Percentiles rank a stretch among this genome's conserved stretches.
Conservation (phyloP, 768 basidiomycete species). For the Mycena amicta region DNA sequence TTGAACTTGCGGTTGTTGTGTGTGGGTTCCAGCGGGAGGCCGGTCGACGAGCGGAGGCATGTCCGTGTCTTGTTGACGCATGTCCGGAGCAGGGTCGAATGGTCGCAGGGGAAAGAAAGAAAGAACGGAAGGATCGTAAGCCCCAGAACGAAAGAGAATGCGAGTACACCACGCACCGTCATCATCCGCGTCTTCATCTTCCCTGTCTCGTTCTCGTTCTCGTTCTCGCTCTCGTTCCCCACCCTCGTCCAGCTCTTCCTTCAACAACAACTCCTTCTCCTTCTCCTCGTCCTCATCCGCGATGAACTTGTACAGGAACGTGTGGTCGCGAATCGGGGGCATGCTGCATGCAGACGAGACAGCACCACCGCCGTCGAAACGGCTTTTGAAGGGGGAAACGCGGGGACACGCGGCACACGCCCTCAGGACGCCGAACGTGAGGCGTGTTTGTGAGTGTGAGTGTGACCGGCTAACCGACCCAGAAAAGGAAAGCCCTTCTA, state of each 20-base stretch:
- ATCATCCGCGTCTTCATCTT: background rate
- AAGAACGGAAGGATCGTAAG: background rate
- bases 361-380: background rate
- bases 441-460: background rate
- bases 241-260: no score
- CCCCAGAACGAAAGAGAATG: background rate
- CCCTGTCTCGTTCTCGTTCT: no score
- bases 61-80: constrained; percentile 3
- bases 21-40: no score
- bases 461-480: no score
- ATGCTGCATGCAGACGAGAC: constrained; percentile 1
- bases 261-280: background rate
- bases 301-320: constrained; percentile 19
- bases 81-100: background rate
- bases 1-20: no score
- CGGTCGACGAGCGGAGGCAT: constrained; percentile 25
- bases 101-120: background rate
- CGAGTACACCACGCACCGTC: constrained; percentile 4
- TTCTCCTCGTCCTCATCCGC: constrained; percentile 19
- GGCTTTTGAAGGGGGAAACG: background rate
- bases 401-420: background rate
- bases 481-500: background rate
- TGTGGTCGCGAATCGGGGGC: constrained; percentile 23
- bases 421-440: background rate
- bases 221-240: background rate